These are phyloP conservation scores for Selaginella moellendorffii DNA, from an alignment of 75 land plant species.

Conservation along the genomic window DNA sequence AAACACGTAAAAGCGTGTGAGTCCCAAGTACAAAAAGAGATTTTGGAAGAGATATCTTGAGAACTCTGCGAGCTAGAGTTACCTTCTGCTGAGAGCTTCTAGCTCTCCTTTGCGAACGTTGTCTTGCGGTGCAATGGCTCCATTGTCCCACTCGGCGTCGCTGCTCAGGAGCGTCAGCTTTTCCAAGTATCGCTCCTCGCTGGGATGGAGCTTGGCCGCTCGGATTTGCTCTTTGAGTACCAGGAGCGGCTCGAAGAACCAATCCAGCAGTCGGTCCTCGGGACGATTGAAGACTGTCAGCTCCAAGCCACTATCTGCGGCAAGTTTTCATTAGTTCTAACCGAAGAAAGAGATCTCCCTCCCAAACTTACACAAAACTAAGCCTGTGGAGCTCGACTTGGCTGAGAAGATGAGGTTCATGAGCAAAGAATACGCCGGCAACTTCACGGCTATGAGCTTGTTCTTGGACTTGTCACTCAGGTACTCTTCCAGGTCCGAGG, in stretches of 20 bases:
- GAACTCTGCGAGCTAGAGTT: slow-evolving; percentile 3
- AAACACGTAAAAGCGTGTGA: no score
- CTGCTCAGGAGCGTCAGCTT: slow-evolving; percentile 39
- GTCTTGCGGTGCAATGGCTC: slow-evolving; percentile 42
- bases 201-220: slow-evolving; percentile 30
- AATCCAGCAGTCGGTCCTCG: slow-evolving; percentile 41
- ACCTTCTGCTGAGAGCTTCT: slow-evolving; percentile 80
- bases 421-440: slow-evolving; percentile 61
- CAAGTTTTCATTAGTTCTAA: background rate
- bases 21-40: background rate
- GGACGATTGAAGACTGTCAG: slow-evolving; percentile 48
- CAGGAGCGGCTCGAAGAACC: slow-evolving; percentile 69
- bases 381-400: slow-evolving; percentile 47
- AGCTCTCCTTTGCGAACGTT: slow-evolving; percentile 54
- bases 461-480: slow-evolving; percentile 33
- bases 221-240: slow-evolving; percentile 58
- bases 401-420: slow-evolving; percentile 48
- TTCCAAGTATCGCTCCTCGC: slow-evolving; percentile 46
- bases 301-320: slow-evolving; percentile 46
- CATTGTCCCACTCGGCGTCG: slow-evolving; percentile 61
- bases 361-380: slow-evolving; percentile 56
- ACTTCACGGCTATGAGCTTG: slow-evolving; percentile 41
- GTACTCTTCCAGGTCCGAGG: slow-evolving; percentile 51
- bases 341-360: background rate
- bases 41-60: background rate